phyloP scores from a whole-genome alignment of 2,329 filamentous ascomycete genomes.

The Bisporella sp. region DNA sequence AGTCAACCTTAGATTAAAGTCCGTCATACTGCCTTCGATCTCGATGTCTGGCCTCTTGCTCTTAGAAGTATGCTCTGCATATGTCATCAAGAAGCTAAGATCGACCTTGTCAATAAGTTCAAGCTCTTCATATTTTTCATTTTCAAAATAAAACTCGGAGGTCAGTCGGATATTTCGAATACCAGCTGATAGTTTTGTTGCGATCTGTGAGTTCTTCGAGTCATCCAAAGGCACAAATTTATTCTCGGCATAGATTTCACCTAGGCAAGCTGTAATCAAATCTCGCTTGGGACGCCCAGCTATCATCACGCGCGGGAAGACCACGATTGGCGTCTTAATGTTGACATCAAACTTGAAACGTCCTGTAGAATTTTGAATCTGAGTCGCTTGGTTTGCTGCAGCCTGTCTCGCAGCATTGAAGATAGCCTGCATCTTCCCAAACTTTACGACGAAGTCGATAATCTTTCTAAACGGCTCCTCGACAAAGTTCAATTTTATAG shows the following conservation, averaged over 20 bases:
- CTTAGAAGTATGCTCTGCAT: constrained; percentile 76
- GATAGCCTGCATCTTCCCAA: constrained; percentile 98
- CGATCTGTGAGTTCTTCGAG: constrained; percentile 61
- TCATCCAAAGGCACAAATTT: constrained; percentile 83
- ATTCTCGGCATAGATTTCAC: constrained; percentile 96
- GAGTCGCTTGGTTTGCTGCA: constrained; percentile 85
- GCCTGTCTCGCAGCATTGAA: constrained; percentile 96
- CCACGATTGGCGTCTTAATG: constrained; percentile 90
- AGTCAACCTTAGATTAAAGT: constrained; percentile 83
- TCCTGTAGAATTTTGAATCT: constrained; percentile 83
- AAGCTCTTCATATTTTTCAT: constrained; percentile 70
- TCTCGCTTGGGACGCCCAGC: constrained; percentile 68
- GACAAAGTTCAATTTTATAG: constrained; percentile 93
- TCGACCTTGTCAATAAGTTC: constrained; percentile 98
- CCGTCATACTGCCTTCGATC: constrained; percentile 85
- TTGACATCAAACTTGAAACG: constrained; percentile 92
- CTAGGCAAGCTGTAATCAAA: constrained; percentile 83
- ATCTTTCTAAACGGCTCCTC: constrained; percentile 98
- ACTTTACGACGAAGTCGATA: constrained; percentile 95
- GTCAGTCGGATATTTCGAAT: constrained; percentile 89
- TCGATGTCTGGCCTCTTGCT: constrained; percentile 82
- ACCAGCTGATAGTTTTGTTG: constrained; percentile 85
- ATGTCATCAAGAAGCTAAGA: constrained; percentile 84
- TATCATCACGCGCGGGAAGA: constrained; percentile 76
- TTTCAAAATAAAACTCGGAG: constrained; percentile 77